Conservation (phyloP, 768 basidiomycete genomes). For the Mycena venus region DNA sequence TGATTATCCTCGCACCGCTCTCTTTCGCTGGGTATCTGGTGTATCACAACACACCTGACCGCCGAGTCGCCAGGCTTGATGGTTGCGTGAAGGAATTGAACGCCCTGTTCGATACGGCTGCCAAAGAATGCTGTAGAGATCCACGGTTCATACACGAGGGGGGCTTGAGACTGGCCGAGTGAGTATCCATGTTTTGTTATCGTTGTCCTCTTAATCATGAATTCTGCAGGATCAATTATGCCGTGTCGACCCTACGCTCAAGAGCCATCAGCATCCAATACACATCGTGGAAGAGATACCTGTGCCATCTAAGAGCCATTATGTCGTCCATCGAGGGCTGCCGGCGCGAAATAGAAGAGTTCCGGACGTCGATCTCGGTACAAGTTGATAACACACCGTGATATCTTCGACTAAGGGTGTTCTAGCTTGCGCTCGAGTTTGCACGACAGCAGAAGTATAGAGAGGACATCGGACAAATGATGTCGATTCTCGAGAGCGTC, state of each 20-base stretch:
- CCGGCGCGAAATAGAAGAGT: constrained; percentile 8
- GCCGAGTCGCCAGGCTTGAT: not conserved
- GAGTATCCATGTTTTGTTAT: not conserved
- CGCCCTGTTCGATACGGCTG: not conserved
- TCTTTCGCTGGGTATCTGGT: not conserved
- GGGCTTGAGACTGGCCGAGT: not conserved
- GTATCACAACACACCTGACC: not conserved
- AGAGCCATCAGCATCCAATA: not conserved
- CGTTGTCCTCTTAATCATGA: not conserved
- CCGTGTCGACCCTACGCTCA: constrained; percentile 2
- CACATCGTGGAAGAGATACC: not conserved
- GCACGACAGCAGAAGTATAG: constrained; percentile 4
- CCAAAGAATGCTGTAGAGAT: constrained; percentile 3
- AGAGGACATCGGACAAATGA: not conserved
- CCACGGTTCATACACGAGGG: constrained; percentile 13
- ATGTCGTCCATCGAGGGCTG: not conserved
- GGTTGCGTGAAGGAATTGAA: not conserved
- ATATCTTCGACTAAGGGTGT: not conserved
- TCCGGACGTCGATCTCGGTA: constrained; percentile 1
- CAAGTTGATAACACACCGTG: not conserved
- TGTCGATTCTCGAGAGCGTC: not conserved
- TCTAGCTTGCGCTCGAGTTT: constrained; percentile 5
- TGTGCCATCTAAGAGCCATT: not conserved
- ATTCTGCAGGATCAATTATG: not conserved
- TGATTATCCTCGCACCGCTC: not conserved